Conservation (phyloP, 257 asterid genomes). For the Nicotiana undulata region DNA sequence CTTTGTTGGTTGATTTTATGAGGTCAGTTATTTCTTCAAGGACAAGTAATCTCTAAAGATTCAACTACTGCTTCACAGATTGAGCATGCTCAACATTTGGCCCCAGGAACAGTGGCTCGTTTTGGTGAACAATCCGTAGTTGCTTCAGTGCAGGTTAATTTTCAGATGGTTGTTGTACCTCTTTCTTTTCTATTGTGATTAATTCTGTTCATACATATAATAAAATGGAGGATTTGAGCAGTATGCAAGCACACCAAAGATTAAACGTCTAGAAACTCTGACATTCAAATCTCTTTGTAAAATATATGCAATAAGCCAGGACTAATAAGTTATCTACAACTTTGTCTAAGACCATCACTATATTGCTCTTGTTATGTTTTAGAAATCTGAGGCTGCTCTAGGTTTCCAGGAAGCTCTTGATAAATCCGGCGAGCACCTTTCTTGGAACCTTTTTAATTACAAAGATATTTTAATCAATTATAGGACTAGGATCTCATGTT, state of each 20-base stretch:
- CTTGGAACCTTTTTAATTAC: too few species aligned
- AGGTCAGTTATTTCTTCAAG: not conserved
- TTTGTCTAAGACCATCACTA: too few species aligned
- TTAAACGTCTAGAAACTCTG: not conserved
- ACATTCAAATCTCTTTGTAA: not conserved
- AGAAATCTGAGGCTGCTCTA: too few species aligned
- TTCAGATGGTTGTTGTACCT: not conserved
- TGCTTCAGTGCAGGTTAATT: slow-evolving; percentile 91
- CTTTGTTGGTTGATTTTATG: not conserved
- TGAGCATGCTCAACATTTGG: slow-evolving; percentile 99
- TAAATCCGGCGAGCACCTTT: too few species aligned
- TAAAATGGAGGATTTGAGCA: not conserved
- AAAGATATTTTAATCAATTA: too few species aligned
- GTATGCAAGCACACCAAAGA: not conserved
- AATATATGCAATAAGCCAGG: not conserved
- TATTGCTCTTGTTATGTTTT: too few species aligned
- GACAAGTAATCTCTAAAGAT: slow-evolving; percentile 12
- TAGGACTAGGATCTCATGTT: too few species aligned
- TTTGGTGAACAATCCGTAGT: slow-evolving; percentile 64
- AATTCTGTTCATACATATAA: not conserved
- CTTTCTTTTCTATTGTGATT: not conserved
- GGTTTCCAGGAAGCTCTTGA: too few species aligned
- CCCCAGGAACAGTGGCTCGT: slow-evolving; percentile 52
- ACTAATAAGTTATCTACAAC: not conserved
- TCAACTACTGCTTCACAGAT: slow-evolving; percentile 44